phyloP scores from a whole-genome alignment of 78 protist species.

The Cavenderia fasciculata region DNA sequence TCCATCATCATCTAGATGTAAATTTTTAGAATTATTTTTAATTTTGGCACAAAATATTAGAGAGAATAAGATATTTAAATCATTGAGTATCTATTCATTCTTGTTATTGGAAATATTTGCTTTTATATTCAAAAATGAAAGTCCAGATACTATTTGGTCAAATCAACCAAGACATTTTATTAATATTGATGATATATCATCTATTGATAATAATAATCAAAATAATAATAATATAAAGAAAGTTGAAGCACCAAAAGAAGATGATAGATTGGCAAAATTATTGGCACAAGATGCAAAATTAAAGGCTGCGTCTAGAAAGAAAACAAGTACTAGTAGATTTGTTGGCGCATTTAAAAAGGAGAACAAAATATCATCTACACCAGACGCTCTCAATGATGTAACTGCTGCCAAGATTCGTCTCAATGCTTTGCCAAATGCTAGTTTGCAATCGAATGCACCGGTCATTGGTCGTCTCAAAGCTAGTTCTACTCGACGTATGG shows the following conservation, averaged over 20 bases:
- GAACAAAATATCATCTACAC: too few species aligned
- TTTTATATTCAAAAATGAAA: constrained; percentile 19
- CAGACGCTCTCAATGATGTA: too few species aligned
- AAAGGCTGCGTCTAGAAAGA: background rate
- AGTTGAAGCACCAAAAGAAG: background rate
- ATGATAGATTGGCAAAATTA: background rate
- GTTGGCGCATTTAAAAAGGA: constrained; percentile 15
- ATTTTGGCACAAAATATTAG: constrained; percentile 41
- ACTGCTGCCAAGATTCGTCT: too few species aligned
- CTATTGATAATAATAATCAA: background rate
- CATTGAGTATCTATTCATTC: constrained; percentile 22
- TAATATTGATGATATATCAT: background rate
- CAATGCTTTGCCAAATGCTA: too few species aligned
- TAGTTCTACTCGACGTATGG: too few species aligned
- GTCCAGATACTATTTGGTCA: constrained; percentile 21
- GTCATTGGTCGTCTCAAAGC: too few species aligned
- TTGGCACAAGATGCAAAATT: background rate
- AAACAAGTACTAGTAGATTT: constrained; percentile 7
- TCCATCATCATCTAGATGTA: background rate
- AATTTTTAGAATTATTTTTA: constrained; percentile 37
- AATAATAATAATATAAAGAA: background rate
- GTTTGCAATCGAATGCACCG: too few species aligned
- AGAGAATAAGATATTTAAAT: constrained; percentile 5
- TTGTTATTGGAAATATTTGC: constrained; percentile 58
- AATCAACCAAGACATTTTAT: background rate